Evolutionary conservation across 2,329 filamentous ascomycete species (phyloP), one percentile per base, ranked within the genome.

Genomic region (Lecanoromycetidae sp.): DNA sequence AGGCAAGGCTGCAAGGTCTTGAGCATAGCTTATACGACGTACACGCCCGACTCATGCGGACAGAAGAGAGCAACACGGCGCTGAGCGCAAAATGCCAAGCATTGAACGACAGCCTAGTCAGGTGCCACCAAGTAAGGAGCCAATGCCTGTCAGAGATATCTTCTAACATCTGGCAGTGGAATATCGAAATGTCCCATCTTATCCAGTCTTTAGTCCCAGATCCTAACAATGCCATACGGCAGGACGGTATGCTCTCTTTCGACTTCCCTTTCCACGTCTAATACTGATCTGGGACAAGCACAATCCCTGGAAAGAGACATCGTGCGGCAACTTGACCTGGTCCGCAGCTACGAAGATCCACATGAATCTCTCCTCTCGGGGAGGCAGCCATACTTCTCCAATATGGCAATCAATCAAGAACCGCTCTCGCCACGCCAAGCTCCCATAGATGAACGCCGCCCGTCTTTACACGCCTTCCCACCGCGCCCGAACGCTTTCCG

Each of bases 381-480:
- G 52, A 77, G 80, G 51, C 79, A 78, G 52, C 73, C 76, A 39
- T 84, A 80, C 63, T 80, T 85, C 55, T 68, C 75, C 35, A 75
- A 72, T 55, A 66, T 71, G 46, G 64, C 68, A 4, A 58, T 84
- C 20, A 84, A 88, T 53, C 80, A 84, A 51, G 76, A 82, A 1
- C 87, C 88, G 9, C 75, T 94, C 32, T 96, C 90, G 33, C 90
- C 90, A 17, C 80, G 87, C 53, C 88, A 94, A 65, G 68, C 88
- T 54, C 79, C 87, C 8, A 84, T 88, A 58, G 88, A 94, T 58
- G 90, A 94, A 50, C 80, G 87, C 51, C 76, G 84, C 40, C 74
- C 74, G 20, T 87, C 82, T 42, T 70, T 88, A 41, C 72, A 77
- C 46, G 74, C 80, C 41, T 72, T 76, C 44, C 71, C 75, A 52